Evolutionary conservation across 345 rosid species (phyloP), one percentile per base, ranked within the genome.

Genomic region (Salix caprea): DNA sequence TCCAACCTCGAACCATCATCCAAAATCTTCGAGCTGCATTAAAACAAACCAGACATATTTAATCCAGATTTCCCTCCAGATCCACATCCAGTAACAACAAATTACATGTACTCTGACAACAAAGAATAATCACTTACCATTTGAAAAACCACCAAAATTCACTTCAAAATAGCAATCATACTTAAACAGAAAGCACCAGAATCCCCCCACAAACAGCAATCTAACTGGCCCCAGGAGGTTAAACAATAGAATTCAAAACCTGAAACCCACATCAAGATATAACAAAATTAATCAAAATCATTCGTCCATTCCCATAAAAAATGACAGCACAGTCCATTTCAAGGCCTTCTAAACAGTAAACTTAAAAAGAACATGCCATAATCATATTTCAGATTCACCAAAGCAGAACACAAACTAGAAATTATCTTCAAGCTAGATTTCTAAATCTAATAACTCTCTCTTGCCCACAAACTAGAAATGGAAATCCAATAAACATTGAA

Each of bases 21-120:
- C 77, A 61, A 75, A 75, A 50, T 69, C 66, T 73, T 65, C 80
- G 52, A 58, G 62, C 80, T 79, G 66, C 34, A 71, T 65, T 74
- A 66, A 78, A 1, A 70, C 54, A 73, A 65, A 26, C 7, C 37
- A 75, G 36, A 58, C 62, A 65, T 19, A 19, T 10, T 72, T 69
- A 30, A 60, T 28, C 65, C 64, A 65, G 42, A 76, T n/a, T 46
- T 48, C 32, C 70, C 7, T 28, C 67, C 52, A n/a, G 42, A 9
- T 61, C 30, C 23, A 54, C 6, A 16, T 32, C 39, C 44, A 67
- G 36, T 32, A 71, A 37, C 52, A 64, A 24, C 23, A 1, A 26
- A 46, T 19, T 8, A 16, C 28, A 40, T n/a, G 14, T 36, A 46
- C n/a, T 56, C 21, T 1, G 73, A 24, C 44, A 21, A 62, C 39